Percentiles rank a stretch among this genome's conserved stretches.
Evolutionary conservation across 129 eudicot species (phyloP).

Genomic region (Artemisia annua): DNA sequence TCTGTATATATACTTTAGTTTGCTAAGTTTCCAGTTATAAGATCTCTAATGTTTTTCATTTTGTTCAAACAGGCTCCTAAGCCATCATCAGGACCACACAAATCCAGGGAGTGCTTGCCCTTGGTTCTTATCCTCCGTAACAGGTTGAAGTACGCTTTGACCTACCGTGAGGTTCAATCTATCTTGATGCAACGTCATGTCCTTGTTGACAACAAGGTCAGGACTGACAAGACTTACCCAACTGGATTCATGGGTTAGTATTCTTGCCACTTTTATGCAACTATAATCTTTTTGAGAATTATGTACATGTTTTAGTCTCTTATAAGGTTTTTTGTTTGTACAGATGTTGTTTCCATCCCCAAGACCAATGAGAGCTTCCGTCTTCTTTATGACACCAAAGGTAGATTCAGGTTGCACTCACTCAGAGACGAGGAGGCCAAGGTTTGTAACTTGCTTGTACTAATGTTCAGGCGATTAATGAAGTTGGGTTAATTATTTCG

Average conservation of each 20-base stretch:
- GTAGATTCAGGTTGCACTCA: constrained; percentile 57
- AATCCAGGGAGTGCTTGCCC: constrained; percentile 56
- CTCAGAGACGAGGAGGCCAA: constrained; percentile 61
- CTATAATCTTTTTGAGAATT: neutral
- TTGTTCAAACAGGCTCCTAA: constrained; percentile 47
- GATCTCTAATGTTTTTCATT: neutral
- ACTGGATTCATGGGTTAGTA: constrained; percentile 62
- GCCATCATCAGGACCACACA: constrained; percentile 68
- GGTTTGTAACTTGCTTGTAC: constrained; percentile 27
- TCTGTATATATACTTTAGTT: neutral
- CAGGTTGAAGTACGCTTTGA: constrained; percentile 54
- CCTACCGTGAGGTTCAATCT: constrained; percentile 57
- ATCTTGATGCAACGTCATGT: constrained; percentile 64
- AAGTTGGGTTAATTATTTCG: no score
- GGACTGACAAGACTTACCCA: constrained; percentile 64
- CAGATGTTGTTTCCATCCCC: constrained; percentile 65
- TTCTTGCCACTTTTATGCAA: neutral
- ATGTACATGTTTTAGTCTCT: no score
- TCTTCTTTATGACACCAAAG: constrained; percentile 60
- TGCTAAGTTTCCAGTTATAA: neutral
- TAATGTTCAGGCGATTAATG: no score
- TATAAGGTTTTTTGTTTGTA: neutral
- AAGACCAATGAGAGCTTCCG: constrained; percentile 62
- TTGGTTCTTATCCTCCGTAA: constrained; percentile 55
- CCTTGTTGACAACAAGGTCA: constrained; percentile 58